Conservation (phyloP, 2,329 filamentous ascomycete species). For the Xylariales sp. region DNA sequence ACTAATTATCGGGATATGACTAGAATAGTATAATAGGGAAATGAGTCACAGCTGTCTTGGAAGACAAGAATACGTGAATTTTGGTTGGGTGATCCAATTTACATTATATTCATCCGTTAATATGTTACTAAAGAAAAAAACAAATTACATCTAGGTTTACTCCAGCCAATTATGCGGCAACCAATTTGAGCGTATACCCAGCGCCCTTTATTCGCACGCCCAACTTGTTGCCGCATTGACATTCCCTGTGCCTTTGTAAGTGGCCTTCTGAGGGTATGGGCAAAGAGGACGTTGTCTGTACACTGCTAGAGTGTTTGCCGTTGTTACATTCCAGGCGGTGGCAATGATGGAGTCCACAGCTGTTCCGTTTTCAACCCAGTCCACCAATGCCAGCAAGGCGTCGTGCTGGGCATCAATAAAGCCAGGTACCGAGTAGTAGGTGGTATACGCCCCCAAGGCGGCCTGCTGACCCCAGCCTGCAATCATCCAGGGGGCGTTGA, state of each 20-base stretch:
- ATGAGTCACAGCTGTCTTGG: too few species aligned
- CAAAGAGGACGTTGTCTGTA: constrained; percentile 3
- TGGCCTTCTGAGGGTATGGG: constrained; percentile 4
- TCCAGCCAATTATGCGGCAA: too few species aligned
- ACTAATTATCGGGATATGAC: too few species aligned
- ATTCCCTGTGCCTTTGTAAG: constrained; percentile 1
- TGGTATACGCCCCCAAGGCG: constrained; percentile 21
- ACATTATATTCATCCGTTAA: too few species aligned
- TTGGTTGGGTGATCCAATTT: too few species aligned
- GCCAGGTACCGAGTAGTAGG: constrained; percentile 19
- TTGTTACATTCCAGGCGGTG: constrained; percentile 2
- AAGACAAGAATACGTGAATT: too few species aligned
- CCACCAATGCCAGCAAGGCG: constrained; percentile 22
- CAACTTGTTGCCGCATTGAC: constrained; percentile 2
- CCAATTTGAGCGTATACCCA: too few species aligned
- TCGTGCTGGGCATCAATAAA: constrained; percentile 17
- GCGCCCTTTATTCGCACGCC: constrained; percentile 1
- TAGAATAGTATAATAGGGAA: too few species aligned
- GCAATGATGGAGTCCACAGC: constrained; percentile 19
- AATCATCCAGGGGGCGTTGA: constrained; percentile 26
- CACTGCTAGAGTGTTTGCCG: neutral
- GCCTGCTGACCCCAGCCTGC: constrained; percentile 19
- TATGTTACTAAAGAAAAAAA: too few species aligned
- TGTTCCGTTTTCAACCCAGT: constrained; percentile 23
- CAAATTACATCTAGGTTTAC: too few species aligned